Percentiles rank a stretch among this genome's conserved stretches.
phyloP scores from a whole-genome alignment of 331 rosid genomes.

The Erythrophleum ivorense region DNA sequence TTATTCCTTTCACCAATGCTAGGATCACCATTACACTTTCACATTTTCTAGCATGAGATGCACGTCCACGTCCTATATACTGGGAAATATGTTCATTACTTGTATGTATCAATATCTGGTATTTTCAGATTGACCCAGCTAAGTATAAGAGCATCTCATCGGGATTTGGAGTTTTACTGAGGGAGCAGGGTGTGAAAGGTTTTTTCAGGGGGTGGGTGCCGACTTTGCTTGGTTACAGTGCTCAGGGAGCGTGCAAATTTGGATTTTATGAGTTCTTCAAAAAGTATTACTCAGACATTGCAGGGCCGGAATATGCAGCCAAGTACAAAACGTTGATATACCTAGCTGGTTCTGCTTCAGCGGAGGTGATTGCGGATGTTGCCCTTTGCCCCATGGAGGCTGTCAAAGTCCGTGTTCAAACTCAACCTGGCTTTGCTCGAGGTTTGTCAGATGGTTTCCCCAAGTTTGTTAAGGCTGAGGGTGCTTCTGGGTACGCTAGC shows the following conservation, averaged over 20 bases:
- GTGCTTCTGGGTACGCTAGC: constrained; percentile 59
- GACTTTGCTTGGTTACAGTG: constrained; percentile 80
- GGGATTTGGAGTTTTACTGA: constrained; percentile 75
- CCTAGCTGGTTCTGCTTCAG: constrained; percentile 88
- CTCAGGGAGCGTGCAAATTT: constrained; percentile 86
- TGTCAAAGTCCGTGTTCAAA: constrained; percentile 89
- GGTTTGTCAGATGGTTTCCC: constrained; percentile 85
- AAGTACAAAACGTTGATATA: constrained; percentile 85
- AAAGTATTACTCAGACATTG: constrained; percentile 85
- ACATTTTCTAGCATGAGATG: background rate
- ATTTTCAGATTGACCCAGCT: constrained; percentile 66
- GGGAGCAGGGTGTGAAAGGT: constrained; percentile 80
- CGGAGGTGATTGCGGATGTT: constrained; percentile 83
- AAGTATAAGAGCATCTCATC: constrained; percentile 75
- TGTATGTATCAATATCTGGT: background rate
- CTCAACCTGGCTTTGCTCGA: constrained; percentile 89
- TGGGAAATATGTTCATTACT: background rate
- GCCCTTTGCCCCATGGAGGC: constrained; percentile 96
- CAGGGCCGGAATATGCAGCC: constrained; percentile 74
- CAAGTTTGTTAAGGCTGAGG: constrained; percentile 75
- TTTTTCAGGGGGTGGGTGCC: constrained; percentile 90
- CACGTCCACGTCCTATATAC: background rate
- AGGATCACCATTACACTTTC: background rate
- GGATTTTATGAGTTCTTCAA: constrained; percentile 91
- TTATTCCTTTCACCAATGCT: background rate